These are phyloP conservation scores for Dictyophora rubrovolvata DNA, from an alignment of 768 basidiomycete species.

Conservation along the genomic window DNA sequence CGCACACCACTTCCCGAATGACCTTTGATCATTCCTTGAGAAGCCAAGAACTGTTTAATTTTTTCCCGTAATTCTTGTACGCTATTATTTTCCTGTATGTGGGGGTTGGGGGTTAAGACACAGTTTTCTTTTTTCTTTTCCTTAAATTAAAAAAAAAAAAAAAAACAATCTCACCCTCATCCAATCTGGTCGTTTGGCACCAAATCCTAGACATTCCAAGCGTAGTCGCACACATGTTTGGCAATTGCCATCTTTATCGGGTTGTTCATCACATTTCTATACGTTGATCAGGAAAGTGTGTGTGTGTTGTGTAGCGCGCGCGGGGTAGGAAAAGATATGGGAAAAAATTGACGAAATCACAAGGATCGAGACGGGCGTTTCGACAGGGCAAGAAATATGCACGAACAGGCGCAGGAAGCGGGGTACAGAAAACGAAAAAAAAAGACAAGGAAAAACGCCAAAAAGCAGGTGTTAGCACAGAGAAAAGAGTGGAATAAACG, in stretches of 20 bases:
- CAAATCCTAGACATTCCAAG: slow-evolving; percentile 80
- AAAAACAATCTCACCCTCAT: slow-evolving; percentile 48
- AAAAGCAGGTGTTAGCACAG: slow-evolving; percentile 12
- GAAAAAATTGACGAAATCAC: slow-evolving; percentile 1
- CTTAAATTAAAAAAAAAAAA: slow-evolving; percentile 5
- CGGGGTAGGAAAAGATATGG: slow-evolving; percentile 6
- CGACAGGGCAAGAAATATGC: not conserved
- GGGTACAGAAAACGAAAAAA: slow-evolving; percentile 1
- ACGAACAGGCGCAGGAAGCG: not conserved
- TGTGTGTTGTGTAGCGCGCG: slow-evolving; percentile 14
- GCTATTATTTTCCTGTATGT: slow-evolving; percentile 54
- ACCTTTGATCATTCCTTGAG: slow-evolving; percentile 85
- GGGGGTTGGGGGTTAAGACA: too few relatives aligned
- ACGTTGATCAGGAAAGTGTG: slow-evolving; percentile 11
- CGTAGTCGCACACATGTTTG: slow-evolving; percentile 68
- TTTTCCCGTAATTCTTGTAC: slow-evolving; percentile 62
- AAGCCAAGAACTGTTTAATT: slow-evolving; percentile 68
- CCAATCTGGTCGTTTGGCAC: slow-evolving; percentile 79
- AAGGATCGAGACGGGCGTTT: slow-evolving; percentile 4
- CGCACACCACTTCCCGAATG: slow-evolving; percentile 65
- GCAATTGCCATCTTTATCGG: slow-evolving; percentile 51
- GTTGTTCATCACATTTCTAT: slow-evolving; percentile 80
- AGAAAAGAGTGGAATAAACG: slow-evolving; percentile 1
- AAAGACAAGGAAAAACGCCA: slow-evolving; percentile 12
- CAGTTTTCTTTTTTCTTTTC: too few relatives aligned